Base-by-base conservation (phyloP, 495 filamentous ascomycete genomes). In the Aspergillus saccharolyticus region DNA sequence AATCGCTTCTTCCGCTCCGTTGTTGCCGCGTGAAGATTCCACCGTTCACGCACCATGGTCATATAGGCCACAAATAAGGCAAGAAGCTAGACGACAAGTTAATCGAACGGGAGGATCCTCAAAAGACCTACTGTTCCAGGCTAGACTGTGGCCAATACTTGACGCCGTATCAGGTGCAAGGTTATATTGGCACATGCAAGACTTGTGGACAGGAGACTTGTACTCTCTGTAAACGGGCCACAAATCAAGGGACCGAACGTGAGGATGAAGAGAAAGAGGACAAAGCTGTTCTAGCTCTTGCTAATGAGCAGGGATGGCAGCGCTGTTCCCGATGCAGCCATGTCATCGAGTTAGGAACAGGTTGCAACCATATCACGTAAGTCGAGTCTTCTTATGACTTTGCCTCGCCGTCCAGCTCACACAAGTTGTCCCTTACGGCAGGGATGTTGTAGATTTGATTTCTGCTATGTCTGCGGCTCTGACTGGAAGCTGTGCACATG, bases 401-500 rank as follows among this genome's bases (percentile, higher is more conserved):
- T n/a, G 16, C 39, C 16, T 57, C 28, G 16, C 21, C 18, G 25
- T 46, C 53, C 6, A 19, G 17, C 19, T 44, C n/a, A n/a, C n/a
- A n/a, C n/a, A n/a, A n/a, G n/a, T n/a, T n/a, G 16, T 18, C 52
- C 19, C 20, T 12, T 44, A 5, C 1, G 20, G 18, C 61, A 59
- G 6, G 62, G 56, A 42, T 57, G 56, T 14, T 68, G 63, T 25
- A 30, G 59, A 1, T 47, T 53, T 6, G 45, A 63, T 51, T 71
- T 68, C 24, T 69, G 66, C 39, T 71, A 71, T 19, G 21, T 46
- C 3, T 70, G 65, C 39, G 33, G 53, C 0, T 22, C 45, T 0
- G 44, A 45, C 24, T 87, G 83, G 81, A 78, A 78, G 55, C 74
- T 59, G 0, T 86, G 82, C 56, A 0, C 9, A 3, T 85, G 82